Base-by-base conservation (phyloP, 345 rosid genomes). In the Pseudoturritis turrita region DNA sequence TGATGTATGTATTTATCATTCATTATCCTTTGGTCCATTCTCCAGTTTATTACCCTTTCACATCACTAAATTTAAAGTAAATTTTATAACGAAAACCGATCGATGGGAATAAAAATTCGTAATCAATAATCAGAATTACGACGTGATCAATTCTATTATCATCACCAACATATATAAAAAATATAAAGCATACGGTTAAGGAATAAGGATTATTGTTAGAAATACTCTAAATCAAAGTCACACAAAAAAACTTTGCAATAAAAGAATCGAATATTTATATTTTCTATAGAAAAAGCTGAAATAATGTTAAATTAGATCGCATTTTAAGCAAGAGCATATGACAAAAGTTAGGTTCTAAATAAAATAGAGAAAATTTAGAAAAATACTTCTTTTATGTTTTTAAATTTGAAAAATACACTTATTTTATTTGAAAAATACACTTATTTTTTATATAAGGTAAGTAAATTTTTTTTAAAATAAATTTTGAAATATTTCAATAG, bases 211-310 rank as follows among this genome's bases (percentile, higher is more conserved):
- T 37, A 6, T 25, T 57, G 45, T 57, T 33, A 33, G 60, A 41
- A 26, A 65, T 57, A 65, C 70, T 51, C 10, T 73, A 72, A 29
- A 62, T 39, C 33, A 73, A 65, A 57, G 66, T 65, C 47, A 2
- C 65, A 64, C 45, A 31, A 52, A 46, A 23, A 59, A 40, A 55
- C 28, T 23, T 36, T 31, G 55, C 49, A 36, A 54, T 36, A 45
- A 45, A 43, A 56, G 72, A 73, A 73, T 73, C 77, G 77, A 73
- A 73, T 73, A 73, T 37, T 65, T 50, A 5, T 46, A 4, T 46
- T 56, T 62, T 62, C 5, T 52, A 51, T 41, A 29, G 2, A 41
- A 37, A 61, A 39, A 52, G 29, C 46, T 8, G 6, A 9, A 39
- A 12, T 12, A 62, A 52, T 70, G 51, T 53, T 26, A 46, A 54